Conservation (phyloP, 2,329 filamentous ascomycete genomes). For the Orbilia ellipsospora region DNA sequence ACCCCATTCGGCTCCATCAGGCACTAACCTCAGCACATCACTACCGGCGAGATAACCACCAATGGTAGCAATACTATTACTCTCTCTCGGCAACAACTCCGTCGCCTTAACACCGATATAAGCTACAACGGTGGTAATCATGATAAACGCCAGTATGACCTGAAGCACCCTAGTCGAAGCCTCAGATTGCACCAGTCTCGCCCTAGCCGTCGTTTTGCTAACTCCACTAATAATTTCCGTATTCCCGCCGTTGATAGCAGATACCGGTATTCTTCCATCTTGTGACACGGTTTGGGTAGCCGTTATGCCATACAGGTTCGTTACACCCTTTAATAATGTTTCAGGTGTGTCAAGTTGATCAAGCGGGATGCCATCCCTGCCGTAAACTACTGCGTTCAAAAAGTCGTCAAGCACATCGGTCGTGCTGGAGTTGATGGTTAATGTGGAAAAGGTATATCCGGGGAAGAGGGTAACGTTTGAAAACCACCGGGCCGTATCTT, state of each 20-base stretch:
- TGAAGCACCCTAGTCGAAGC: constrained; percentile 60
- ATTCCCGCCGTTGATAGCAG: constrained; percentile 7
- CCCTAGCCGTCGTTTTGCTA: constrained; percentile 30
- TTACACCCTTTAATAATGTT: constrained; percentile 36
- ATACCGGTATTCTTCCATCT: constrained; percentile 39
- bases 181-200: constrained; percentile 58
- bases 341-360: constrained; percentile 28
- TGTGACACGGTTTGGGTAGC: constrained; percentile 59
- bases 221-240: constrained; percentile 15
- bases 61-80: constrained; percentile 60
- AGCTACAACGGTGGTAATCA: constrained; percentile 57
- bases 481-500: constrained; percentile 40
- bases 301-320: constrained; percentile 58
- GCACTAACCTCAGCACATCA: constrained; percentile 58
- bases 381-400: constrained; percentile 35
- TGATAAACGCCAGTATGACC: constrained; percentile 60
- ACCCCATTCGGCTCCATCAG: constrained; percentile 59
- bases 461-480: constrained; percentile 20
- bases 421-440: constrained; percentile 11
- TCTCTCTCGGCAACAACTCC: constrained; percentile 60
- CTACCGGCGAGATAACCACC: constrained; percentile 59
- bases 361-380: constrained; percentile 25
- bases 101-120: constrained; percentile 57
- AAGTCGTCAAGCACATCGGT: constrained; percentile 37
- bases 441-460: constrained; percentile 28